Evolutionary conservation across 108 stramenopile genomes (phyloP).

Genomic region (Discostella stelligeroides): DNA sequence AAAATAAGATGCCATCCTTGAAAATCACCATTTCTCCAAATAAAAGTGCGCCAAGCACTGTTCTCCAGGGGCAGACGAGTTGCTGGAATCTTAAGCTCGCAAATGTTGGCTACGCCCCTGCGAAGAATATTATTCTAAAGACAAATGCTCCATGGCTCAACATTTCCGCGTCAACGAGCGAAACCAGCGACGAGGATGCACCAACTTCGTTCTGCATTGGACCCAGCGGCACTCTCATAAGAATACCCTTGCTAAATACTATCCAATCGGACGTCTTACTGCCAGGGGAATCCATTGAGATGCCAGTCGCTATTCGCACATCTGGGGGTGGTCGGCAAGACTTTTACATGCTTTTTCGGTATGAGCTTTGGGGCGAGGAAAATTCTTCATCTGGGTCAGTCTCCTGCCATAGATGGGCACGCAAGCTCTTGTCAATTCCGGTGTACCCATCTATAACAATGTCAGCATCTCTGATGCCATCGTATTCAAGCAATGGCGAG

Average conservation of each 20-base stretch:
- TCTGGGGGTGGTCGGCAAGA: constrained; percentile 70
- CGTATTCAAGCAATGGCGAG: constrained; percentile 60
- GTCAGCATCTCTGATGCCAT: constrained; percentile 65
- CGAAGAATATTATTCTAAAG: constrained; percentile 65
- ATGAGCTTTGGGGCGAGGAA: constrained; percentile 55
- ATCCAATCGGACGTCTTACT: constrained; percentile 47
- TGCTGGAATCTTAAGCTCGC: constrained; percentile 74
- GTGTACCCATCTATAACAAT: constrained; percentile 79
- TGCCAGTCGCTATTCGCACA: constrained; percentile 76
- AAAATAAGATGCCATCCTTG: constrained; percentile 80
- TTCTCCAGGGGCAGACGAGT: constrained; percentile 78
- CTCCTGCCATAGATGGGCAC: constrained; percentile 61
- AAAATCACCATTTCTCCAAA: constrained; percentile 47
- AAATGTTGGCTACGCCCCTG: constrained; percentile 83
- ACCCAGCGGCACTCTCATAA: constrained; percentile 81
- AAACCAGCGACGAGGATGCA: constrained; percentile 31
- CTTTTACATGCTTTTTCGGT: constrained; percentile 84
- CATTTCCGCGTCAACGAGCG: constrained; percentile 30
- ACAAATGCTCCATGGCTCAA: constrained; percentile 86
- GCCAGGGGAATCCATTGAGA: constrained; percentile 75
- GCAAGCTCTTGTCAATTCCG: constrained; percentile 71
- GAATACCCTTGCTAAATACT: constrained; percentile 52
- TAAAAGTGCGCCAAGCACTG: constrained; percentile 19
- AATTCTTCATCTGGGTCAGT: constrained; percentile 6
- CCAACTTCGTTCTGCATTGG: constrained; percentile 67